Evolutionary conservation across 257 asterid genomes (phyloP).

Genomic region (Paulownia fortunei): DNA sequence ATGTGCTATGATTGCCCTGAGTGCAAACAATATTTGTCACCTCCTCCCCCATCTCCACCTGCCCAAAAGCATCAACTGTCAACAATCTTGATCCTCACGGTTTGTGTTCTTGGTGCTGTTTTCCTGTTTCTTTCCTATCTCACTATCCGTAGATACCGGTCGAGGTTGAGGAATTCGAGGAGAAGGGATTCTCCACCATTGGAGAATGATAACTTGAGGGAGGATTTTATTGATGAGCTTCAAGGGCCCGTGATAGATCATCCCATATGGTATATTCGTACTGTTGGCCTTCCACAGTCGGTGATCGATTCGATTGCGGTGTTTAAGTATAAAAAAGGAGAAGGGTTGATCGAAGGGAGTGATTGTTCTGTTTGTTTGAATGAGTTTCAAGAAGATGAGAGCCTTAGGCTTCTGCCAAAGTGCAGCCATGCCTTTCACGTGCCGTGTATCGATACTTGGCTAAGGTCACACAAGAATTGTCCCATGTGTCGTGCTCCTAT

Average conservation of each 20-base stretch:
- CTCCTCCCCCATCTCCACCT: constrained; percentile 14
- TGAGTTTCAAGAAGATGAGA: constrained; percentile 72
- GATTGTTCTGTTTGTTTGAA: constrained; percentile 81
- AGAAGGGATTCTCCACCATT: constrained; percentile 19
- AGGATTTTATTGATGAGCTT: constrained; percentile 49
- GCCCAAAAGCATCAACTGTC: constrained; percentile 38
- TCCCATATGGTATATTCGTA: constrained; percentile 66
- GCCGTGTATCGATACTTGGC: constrained; percentile 79
- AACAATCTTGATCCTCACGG: constrained; percentile 39
- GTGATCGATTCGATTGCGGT: constrained; percentile 65
- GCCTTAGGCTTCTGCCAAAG: constrained; percentile 74
- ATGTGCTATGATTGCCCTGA: constrained; percentile 10
- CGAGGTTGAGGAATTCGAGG: too few species aligned
- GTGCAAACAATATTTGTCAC: neutral
- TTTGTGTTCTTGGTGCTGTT: constrained; percentile 53
- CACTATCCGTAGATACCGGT: constrained; percentile 37
- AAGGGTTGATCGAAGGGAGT: constrained; percentile 49
- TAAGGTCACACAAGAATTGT: constrained; percentile 75
- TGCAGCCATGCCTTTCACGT: constrained; percentile 87
- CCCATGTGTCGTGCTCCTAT: constrained; percentile 84
- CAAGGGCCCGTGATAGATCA: constrained; percentile 52
- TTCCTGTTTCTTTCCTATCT: constrained; percentile 51
- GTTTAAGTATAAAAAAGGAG: constrained; percentile 48
- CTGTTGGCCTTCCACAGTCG: constrained; percentile 60
- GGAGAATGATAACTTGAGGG: constrained; percentile 16